Evolutionary conservation across 2,329 filamentous ascomycete species (phyloP), one percentile per base, ranked within the genome.

Genomic region (Colletotrichum lentis): DNA sequence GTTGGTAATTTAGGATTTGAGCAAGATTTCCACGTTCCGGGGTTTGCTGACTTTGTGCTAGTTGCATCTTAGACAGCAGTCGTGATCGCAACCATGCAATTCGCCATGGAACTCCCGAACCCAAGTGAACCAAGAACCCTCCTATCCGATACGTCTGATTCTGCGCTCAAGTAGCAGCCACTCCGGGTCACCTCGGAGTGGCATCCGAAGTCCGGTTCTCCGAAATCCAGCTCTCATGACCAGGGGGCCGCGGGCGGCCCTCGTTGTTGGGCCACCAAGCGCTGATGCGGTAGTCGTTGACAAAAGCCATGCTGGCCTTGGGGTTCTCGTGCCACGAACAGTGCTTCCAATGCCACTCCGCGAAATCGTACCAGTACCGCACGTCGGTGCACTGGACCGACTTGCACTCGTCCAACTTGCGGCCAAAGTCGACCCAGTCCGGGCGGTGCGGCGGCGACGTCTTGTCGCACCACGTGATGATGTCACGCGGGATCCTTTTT

Each of bases 241-340:
- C 20, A 4, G 31, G 50, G 5, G 50, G 50, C 31, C 50, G 20
- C 12, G 31, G 50, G 12, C 50, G 50, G n/a, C 50, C 31, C 8
- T 54, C 50, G n/a, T 54, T 35, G 14, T 39, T 54, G 11, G 50
- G 50, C 50, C 50, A 54, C 50, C 50, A 54, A 5, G 50, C 50
- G 50, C 50, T 54, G 12, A 54, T 18, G 31, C 50, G 50, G 31
- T 54, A 54, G 2, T 54, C 50, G 50, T 54, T 54, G 50, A 54
- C 50, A 11, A 31, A 54, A 5, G 50, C 50, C 50, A 54, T 14
- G 50, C 50, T 54, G 7, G 31, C 50, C 5, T 54, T 39, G 31
- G 16, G 35, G n/a, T 54, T n/a, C 1, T 54, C 31, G 12, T 54
- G 50, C 50, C 50, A 54, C 10, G 11, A 37, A n/a, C 50, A 54